Percentiles rank a stretch among this genome's conserved stretches.
These are phyloP conservation scores for Penicillium rolfsii DNA, from an alignment of 2,329 filamentous ascomycete genomes.

Conservation along the genomic window DNA sequence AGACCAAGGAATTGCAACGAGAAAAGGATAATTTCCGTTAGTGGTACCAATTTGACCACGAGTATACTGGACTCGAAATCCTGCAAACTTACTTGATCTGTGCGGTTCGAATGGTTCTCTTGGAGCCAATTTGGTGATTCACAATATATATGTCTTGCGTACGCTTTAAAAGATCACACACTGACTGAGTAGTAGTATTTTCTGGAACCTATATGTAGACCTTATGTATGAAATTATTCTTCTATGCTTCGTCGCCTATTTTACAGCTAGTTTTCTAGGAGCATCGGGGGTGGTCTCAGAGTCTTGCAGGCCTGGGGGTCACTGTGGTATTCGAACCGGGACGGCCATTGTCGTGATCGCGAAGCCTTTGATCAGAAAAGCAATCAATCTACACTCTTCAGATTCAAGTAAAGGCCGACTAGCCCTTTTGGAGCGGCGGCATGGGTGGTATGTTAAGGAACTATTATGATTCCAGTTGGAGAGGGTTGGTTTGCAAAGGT, in stretches of 20 bases:
- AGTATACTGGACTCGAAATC: slow-evolving; percentile 56
- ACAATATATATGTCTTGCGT: slow-evolving; percentile 29
- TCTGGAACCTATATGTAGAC: slow-evolving; percentile 65
- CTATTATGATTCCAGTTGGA: slow-evolving; percentile 69
- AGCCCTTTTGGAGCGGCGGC: slow-evolving; percentile 75
- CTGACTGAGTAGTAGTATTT: slow-evolving; percentile 52
- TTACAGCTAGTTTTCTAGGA: slow-evolving; percentile 76
- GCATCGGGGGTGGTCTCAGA: slow-evolving; percentile 69
- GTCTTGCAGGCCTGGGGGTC: slow-evolving; percentile 72
- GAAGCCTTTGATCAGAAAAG: slow-evolving; percentile 67
- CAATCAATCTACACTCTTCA: slow-evolving; percentile 69
- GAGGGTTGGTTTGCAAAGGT: slow-evolving; percentile 69
- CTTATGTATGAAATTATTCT: slow-evolving; percentile 81
- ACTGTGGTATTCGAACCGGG: slow-evolving; percentile 61
- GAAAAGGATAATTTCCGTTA: slow-evolving; percentile 67
- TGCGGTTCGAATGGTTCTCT: slow-evolving; percentile 65
- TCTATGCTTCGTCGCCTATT: slow-evolving; percentile 81
- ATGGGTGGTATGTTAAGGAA: slow-evolving; percentile 71
- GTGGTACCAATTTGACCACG: slow-evolving; percentile 74
- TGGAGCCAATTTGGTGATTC: slow-evolving; percentile 72
- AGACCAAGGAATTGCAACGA: slow-evolving; percentile 61
- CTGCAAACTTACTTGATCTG: slow-evolving; percentile 68
- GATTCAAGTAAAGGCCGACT: slow-evolving; percentile 63
- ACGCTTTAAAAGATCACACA: not conserved
- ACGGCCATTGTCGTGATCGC: slow-evolving; percentile 52